These are phyloP conservation scores for Aquilaria agallochum DNA, from an alignment of 441 rosid species.

Conservation along the genomic window DNA sequence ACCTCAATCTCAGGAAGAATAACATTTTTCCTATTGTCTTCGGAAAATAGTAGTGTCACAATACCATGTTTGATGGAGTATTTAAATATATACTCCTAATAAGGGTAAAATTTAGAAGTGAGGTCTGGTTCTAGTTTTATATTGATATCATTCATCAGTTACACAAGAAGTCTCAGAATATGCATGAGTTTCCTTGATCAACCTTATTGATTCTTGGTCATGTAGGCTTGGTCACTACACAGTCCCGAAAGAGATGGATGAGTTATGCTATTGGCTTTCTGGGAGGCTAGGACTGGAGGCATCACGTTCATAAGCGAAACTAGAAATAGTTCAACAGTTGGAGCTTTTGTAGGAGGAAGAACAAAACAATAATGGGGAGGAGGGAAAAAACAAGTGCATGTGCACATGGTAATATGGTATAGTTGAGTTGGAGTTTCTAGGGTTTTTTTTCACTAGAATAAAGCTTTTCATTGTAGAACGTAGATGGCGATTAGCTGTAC, in stretches of 20 bases:
- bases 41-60: too few relatives aligned
- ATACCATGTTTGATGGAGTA: too few relatives aligned
- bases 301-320: constrained; percentile 20
- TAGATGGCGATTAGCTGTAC: constrained; percentile 11
- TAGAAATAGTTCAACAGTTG: constrained; percentile 13
- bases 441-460: constrained; percentile 29
- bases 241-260: constrained; percentile 82
- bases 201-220: constrained; percentile 6
- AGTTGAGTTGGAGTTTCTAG: constrained; percentile 30
- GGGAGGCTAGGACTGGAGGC: constrained; percentile 75
- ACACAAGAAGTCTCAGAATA: too few relatives aligned
- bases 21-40: too few relatives aligned
- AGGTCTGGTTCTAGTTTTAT: too few relatives aligned
- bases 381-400: constrained; percentile 14
- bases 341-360: constrained; percentile 27
- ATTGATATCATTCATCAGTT: too few relatives aligned
- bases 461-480: constrained; percentile 25
- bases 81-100: too few relatives aligned
- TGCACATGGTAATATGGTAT: constrained; percentile 39
- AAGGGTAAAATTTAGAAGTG: too few relatives aligned
- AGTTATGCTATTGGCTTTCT: constrained; percentile 72
- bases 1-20: too few relatives aligned
- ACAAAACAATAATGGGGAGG: constrained; percentile 28
- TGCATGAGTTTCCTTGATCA: too few relatives aligned
- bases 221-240: constrained; percentile 93